A percentile compares a stretch with the other conserved stretches of the same genome.
Evolutionary conservation across 768 basidiomycete genomes (phyloP).

Genomic region (Gyrodon lividus): DNA sequence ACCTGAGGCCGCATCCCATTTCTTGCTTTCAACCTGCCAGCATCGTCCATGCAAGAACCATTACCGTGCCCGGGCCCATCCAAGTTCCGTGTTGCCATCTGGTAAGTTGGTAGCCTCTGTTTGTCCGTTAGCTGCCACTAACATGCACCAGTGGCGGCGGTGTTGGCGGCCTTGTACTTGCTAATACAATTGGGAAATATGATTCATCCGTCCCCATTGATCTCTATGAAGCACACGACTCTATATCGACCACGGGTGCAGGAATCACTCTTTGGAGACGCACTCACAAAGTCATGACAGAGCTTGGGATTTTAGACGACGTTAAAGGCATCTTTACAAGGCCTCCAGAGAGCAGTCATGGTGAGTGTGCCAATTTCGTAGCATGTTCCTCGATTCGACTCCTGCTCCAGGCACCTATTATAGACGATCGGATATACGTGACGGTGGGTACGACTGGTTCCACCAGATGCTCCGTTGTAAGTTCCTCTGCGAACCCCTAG

Average conservation of each 20-base stretch:
- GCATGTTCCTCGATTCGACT: background rate
- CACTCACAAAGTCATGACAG: constrained; percentile 44
- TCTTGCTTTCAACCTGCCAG: too few relatives aligned
- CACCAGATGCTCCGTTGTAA: constrained; percentile 24
- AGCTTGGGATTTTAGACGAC: constrained; percentile 42
- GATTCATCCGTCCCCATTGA: constrained; percentile 35
- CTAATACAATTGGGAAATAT: constrained; percentile 36
- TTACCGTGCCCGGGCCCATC: background rate
- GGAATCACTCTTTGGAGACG: constrained; percentile 47
- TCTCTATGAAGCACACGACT: constrained; percentile 47
- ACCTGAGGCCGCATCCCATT: too few relatives aligned
- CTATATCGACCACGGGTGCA: constrained; percentile 39
- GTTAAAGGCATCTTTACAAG: constrained; percentile 17
- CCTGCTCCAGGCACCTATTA: background rate
- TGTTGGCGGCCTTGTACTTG: constrained; percentile 44
- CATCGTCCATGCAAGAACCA: too few relatives aligned
- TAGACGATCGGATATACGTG: constrained; percentile 21
- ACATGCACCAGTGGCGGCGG: constrained; percentile 35
- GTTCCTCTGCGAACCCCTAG: constrained; percentile 21
- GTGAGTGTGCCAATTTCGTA: constrained; percentile 5
- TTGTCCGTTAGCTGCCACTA: background rate
- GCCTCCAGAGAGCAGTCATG: constrained; percentile 8
- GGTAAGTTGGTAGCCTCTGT: constrained; percentile 2
- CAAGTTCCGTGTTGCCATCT: constrained; percentile 13
- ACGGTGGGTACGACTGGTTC: constrained; percentile 24